A percentile compares a stretch with the other conserved stretches of the same genome.
These are phyloP conservation scores for Bocquillonia castaneifolia DNA, from an alignment of 441 rosid species.

Conservation along the genomic window DNA sequence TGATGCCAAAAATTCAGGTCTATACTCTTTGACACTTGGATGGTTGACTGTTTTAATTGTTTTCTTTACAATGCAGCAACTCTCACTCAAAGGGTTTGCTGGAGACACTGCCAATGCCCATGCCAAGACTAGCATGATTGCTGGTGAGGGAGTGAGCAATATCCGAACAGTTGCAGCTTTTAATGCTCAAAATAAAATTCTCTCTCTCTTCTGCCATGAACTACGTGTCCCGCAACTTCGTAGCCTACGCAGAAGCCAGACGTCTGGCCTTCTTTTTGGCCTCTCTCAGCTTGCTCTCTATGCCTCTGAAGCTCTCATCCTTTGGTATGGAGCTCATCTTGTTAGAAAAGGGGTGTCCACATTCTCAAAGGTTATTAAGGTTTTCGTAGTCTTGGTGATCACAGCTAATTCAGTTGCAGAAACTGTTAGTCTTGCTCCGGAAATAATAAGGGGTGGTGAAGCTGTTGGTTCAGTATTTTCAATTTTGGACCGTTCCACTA, in stretches of 20 bases:
- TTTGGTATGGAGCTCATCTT: conserved; percentile 96
- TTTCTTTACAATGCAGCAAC: conserved; percentile 51
- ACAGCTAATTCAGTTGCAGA: conserved; percentile 98
- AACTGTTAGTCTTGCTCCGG: conserved; percentile 98
- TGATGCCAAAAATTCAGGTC: neutral
- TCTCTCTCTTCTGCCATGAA: conserved; percentile 72
- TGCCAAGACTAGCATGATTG: conserved; percentile 98
- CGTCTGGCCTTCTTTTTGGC: conserved; percentile 84
- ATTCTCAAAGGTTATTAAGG: conserved; percentile 96
- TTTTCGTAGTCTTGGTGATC: conserved; percentile 83
- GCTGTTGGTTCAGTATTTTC: conserved; percentile 95
- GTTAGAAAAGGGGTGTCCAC: conserved; percentile 83
- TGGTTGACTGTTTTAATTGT: too few species aligned
- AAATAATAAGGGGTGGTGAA: conserved; percentile 93
- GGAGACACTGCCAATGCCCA: conserved; percentile 99
- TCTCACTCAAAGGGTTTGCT: conserved; percentile 93
- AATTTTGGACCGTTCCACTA: conserved; percentile 67
- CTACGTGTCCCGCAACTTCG: conserved; percentile 70
- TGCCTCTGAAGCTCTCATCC: conserved; percentile 86
- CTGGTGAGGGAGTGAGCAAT: conserved; percentile 99
- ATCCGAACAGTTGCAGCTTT: conserved; percentile 96
- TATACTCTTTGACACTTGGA: neutral
- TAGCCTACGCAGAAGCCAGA: conserved; percentile 75
- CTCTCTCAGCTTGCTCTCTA: conserved; percentile 91
- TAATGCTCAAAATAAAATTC: conserved; percentile 84